Percentiles rank a stretch among this genome's conserved stretches.
Conservation (phyloP, 768 basidiomycete genomes). For the Boletus sp. region DNA sequence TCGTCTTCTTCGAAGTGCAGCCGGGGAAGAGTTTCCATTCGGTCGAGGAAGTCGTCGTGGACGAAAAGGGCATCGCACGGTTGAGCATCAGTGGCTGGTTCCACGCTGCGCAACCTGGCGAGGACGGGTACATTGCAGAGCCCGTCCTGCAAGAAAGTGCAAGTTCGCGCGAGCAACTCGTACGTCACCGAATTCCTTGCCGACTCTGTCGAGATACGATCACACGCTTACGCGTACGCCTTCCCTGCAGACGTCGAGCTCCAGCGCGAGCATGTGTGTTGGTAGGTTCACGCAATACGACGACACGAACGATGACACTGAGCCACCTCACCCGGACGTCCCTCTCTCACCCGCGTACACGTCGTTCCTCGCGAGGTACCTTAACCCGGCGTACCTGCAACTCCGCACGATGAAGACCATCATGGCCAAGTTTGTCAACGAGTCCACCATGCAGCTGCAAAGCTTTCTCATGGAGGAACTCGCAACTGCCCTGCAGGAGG, state of each 20-base stretch:
- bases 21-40: constrained; percentile 95
- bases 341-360: constrained; percentile 57
- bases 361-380: constrained; percentile 76
- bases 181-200: constrained; percentile 45
- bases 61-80: constrained; percentile 65
- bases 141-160: constrained; percentile 62
- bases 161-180: constrained; percentile 92
- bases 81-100: constrained; percentile 97
- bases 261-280: constrained; percentile 35
- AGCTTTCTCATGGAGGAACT: constrained; percentile 75
- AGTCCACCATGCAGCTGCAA: constrained; percentile 87
- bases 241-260: constrained; percentile 53
- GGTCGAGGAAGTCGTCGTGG: constrained; percentile 93
- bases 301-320: constrained; percentile 31
- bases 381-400: constrained; percentile 90
- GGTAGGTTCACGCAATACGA: constrained; percentile 54
- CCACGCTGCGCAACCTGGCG: constrained; percentile 87
- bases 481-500: constrained; percentile 62
- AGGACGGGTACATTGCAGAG: constrained; percentile 77
- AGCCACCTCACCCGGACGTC: constrained; percentile 49
- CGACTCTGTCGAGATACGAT: neutral
- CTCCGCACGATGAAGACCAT: constrained; percentile 77
- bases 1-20: constrained; percentile 88
- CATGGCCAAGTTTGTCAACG: constrained; percentile 75
- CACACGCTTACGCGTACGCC: constrained; percentile 4